These are phyloP conservation scores for Neospermospora avenae DNA, from an alignment of 2,329 filamentous ascomycete species.

Conservation along the genomic window DNA sequence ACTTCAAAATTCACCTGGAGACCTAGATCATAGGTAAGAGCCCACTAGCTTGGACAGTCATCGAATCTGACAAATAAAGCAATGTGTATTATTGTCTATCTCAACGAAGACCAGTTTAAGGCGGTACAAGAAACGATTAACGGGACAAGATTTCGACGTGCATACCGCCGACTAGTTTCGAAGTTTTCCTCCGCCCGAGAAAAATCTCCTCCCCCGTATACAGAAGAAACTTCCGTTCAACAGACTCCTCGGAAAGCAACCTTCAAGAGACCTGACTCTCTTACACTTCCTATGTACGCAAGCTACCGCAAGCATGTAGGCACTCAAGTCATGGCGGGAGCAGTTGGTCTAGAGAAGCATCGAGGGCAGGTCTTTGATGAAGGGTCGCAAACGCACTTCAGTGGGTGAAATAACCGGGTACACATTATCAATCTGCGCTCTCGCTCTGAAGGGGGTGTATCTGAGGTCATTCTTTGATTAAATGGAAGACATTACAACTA, in stretches of 20 bases:
- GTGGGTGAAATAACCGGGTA: not conserved
- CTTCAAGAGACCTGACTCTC: constrained; percentile 14
- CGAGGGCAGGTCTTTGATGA: constrained; percentile 3
- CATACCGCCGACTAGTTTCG: constrained; percentile 3
- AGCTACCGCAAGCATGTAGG: constrained; percentile 10
- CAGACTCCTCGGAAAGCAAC: constrained; percentile 3
- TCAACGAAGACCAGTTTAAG: not conserved
- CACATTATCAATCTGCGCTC: not conserved
- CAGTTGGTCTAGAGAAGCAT: constrained; percentile 4
- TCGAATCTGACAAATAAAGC: not conserved
- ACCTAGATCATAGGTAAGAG: not conserved
- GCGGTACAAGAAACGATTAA: not conserved
- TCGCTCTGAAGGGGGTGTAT: not conserved
- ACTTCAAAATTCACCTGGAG: not conserved
- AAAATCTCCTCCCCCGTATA: constrained; percentile 8
- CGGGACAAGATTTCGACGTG: constrained; percentile 4
- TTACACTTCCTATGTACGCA: constrained; percentile 14
- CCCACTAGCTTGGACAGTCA: not conserved
- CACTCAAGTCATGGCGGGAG: not conserved
- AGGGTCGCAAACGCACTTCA: not conserved
- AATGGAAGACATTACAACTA: not conserved
- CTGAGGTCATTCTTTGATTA: constrained; percentile 1
- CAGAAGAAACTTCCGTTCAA: not conserved
- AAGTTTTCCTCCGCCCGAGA: constrained; percentile 6
- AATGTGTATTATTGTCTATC: not conserved